These are phyloP conservation scores for Rhytidhysteron rufulum DNA, from an alignment of 2,329 filamentous ascomycete genomes.

Conservation along the genomic window DNA sequence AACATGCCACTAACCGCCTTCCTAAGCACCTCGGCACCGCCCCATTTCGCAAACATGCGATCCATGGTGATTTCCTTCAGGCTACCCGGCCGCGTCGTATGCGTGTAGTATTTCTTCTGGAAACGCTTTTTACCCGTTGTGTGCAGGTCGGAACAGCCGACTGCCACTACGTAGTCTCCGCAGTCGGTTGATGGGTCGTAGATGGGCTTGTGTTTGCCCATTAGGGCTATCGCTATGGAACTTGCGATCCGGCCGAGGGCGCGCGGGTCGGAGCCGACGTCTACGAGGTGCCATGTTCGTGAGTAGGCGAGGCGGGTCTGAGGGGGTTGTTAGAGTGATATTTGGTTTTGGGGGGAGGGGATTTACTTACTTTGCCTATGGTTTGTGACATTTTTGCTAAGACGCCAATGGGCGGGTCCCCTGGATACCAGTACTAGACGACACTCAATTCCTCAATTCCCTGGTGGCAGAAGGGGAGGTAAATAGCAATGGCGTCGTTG, in stretches of 20 bases:
- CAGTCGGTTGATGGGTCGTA: conserved; percentile 97
- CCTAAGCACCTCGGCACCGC: conserved; percentile 84
- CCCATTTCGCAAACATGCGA: conserved; percentile 87
- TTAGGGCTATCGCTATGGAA: conserved; percentile 79
- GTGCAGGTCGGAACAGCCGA: conserved; percentile 80
- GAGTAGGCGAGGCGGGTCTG: conserved; percentile 96
- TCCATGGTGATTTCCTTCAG: conserved; percentile 92
- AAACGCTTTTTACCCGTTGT: conserved; percentile 87
- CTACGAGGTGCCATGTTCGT: conserved; percentile 88
- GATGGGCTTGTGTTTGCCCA: conserved; percentile 99
- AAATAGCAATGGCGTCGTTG: too few species aligned
- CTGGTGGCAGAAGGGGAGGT: too few species aligned
- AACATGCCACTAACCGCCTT: conserved; percentile 96
- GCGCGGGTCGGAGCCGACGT: conserved; percentile 64
- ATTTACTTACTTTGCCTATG: conserved; percentile 63
- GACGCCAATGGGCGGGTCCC: conserved; percentile 24
- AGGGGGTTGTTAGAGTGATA: conserved; percentile 4
- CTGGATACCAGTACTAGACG: too few species aligned
- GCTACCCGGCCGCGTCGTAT: conserved; percentile 84
- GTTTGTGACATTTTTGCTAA: conserved; percentile 69
- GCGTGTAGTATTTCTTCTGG: conserved; percentile 94
- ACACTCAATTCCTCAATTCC: too few species aligned
- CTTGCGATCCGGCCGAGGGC: conserved; percentile 88
- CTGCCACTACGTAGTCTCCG: conserved; percentile 96
- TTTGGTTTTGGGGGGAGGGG: conserved; percentile 1